phyloP scores from a whole-genome alignment of 2,329 filamentous ascomycete species.

The Fusarium ramigenum region DNA sequence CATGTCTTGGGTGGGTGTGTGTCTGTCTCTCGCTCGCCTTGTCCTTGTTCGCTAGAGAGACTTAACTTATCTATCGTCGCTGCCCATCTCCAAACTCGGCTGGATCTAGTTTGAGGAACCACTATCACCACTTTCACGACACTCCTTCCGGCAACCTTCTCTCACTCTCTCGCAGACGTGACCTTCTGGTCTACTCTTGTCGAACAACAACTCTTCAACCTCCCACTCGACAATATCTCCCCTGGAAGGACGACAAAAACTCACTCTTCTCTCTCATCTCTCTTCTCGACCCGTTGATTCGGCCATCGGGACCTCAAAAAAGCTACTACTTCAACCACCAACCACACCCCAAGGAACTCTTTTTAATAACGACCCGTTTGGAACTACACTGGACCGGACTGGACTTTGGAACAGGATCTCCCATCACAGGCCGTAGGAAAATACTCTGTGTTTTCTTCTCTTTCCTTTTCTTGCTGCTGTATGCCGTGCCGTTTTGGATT shows the following conservation, averaged over 20 bases:
- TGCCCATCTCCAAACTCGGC: conserved; percentile 31
- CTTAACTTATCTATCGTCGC: conserved; percentile 41
- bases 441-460: conserved; percentile 37
- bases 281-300: conserved; percentile 61
- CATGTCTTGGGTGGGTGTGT: conserved; percentile 26
- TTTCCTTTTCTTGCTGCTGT: conserved; percentile 38
- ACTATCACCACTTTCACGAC: conserved; percentile 49
- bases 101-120: conserved; percentile 39
- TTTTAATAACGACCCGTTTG: conserved; percentile 38
- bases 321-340: conserved; percentile 29
- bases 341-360: conserved; percentile 34
- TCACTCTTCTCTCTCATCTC: not conserved
- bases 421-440: conserved; percentile 38
- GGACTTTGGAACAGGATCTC: conserved; percentile 42
- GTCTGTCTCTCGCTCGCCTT: conserved; percentile 36
- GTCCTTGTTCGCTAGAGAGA: conserved; percentile 30
- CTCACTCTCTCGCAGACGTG: conserved; percentile 38
- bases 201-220: conserved; percentile 24
- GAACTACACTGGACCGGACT: conserved; percentile 44
- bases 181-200: conserved; percentile 41
- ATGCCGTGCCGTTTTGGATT: conserved; percentile 38
- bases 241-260: conserved; percentile 28
- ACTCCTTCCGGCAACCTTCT: conserved; percentile 49
- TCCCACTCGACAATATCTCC: conserved; percentile 25
- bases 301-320: conserved; percentile 51